phyloP scores from a whole-genome alignment of 192 early-diverging fungal genomes.

The Coemansia interrupta region DNA sequence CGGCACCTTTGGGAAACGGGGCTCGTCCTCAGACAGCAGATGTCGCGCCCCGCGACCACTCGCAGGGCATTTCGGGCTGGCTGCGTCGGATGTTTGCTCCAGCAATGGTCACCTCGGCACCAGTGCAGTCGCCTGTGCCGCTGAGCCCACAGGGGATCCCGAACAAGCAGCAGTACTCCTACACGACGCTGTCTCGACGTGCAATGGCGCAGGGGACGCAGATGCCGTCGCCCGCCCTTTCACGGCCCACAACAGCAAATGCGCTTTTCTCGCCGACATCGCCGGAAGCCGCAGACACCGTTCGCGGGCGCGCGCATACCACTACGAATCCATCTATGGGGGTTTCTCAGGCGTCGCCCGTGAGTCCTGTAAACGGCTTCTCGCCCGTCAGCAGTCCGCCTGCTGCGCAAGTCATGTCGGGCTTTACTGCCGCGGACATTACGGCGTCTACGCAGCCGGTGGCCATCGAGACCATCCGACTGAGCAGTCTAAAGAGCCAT shows the following conservation, averaged over 20 bases:
- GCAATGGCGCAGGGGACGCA: not conserved
- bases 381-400: conserved; percentile 4
- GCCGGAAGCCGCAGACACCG: not conserved
- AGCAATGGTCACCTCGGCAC: conserved; percentile 1
- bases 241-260: conserved; percentile 29
- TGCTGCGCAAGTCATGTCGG: conserved; percentile 4
- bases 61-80: conserved; percentile 40
- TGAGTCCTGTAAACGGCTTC: conserved; percentile 13
- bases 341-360: conserved; percentile 6
- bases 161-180: conserved; percentile 49
- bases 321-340: conserved; percentile 1
- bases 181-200: conserved; percentile 27
- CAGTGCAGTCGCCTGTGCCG: conserved; percentile 19
- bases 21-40: conserved; percentile 1
- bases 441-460: conserved; percentile 25
- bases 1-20: not conserved
- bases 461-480: conserved; percentile 40
- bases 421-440: conserved; percentile 23
- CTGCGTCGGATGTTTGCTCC: conserved; percentile 46
- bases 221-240: conserved; percentile 9
- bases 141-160: conserved; percentile 35
- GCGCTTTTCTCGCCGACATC: conserved; percentile 18
- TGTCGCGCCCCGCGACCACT: conserved; percentile 13
- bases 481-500: conserved; percentile 44
- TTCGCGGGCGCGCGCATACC: conserved; percentile 26